phyloP scores from a whole-genome alignment of 352 stramenopile genomes.

The Discostella stelligera region DNA sequence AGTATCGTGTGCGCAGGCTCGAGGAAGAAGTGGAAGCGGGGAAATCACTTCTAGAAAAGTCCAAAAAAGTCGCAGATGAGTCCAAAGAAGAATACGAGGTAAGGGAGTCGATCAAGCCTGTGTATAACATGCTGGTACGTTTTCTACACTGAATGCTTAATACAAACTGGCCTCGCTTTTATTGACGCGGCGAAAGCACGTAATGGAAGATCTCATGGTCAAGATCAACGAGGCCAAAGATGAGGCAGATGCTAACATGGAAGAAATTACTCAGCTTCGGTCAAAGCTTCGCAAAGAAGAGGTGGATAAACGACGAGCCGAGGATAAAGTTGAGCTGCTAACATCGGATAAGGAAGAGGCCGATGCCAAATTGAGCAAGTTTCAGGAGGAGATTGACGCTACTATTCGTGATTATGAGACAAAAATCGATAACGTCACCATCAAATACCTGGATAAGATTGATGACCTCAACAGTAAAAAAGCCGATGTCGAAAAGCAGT shows the following conservation, averaged over 20 bases:
- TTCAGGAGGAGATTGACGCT: constrained; percentile 40
- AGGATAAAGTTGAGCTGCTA: constrained; percentile 42
- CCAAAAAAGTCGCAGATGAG: constrained; percentile 39
- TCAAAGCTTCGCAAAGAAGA: constrained; percentile 30
- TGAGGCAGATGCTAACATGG: constrained; percentile 26
- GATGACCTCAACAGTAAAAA: constrained; percentile 48
- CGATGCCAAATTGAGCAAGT: constrained; percentile 27
- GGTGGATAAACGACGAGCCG: constrained; percentile 39
- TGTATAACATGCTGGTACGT: background rate
- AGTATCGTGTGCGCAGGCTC: constrained; percentile 48
- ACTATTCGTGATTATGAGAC: constrained; percentile 45
- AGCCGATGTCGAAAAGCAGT: constrained; percentile 40
- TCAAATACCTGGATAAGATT: constrained; percentile 55
- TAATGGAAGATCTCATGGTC: constrained; percentile 54
- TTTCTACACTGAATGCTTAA: background rate
- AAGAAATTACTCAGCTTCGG: constrained; percentile 35
- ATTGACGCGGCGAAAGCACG: constrained; percentile 30
- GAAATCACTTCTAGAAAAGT: constrained; percentile 30
- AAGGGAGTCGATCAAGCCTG: background rate
- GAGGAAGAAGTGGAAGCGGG: constrained; percentile 41
- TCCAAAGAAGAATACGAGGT: constrained; percentile 31
- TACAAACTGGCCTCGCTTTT: background rate
- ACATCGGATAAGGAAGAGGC: constrained; percentile 48
- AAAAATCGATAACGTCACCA: constrained; percentile 53
- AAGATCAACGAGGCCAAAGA: constrained; percentile 52